Evolutionary conservation across 2,329 filamentous ascomycete species (phyloP).

Genomic region (Epichloe brachyelytri): DNA sequence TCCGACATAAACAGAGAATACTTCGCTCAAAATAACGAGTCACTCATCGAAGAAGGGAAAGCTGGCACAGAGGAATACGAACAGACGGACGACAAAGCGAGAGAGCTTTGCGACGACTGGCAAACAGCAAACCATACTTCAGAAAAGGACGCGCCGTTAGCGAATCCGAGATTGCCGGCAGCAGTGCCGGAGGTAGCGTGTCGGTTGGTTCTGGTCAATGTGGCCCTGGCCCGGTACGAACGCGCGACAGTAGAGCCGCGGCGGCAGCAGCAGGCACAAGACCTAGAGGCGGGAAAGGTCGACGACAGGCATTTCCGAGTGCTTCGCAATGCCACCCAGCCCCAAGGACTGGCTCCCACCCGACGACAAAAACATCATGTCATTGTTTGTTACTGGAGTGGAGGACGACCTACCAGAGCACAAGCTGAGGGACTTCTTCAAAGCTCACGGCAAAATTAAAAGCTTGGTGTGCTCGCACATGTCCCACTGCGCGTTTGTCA

Average conservation of each 20-base stretch:
- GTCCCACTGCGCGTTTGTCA: slow-evolving; percentile 93
- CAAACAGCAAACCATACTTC: slow-evolving; percentile 90
- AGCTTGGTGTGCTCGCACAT: slow-evolving; percentile 93
- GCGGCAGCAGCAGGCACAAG: slow-evolving; percentile 35
- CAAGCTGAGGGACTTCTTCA: slow-evolving; percentile 82
- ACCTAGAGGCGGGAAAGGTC: slow-evolving; percentile 28
- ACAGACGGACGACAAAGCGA: slow-evolving; percentile 92
- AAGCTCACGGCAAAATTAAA: slow-evolving; percentile 76
- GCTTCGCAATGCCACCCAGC: slow-evolving; percentile 60
- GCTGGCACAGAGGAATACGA: slow-evolving; percentile 82
- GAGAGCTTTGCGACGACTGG: slow-evolving; percentile 76
- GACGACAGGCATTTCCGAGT: slow-evolving; percentile 50
- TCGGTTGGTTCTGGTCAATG: slow-evolving; percentile 43
- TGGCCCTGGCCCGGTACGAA: slow-evolving; percentile 68
- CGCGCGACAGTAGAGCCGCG: slow-evolving; percentile 48
- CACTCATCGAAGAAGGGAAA: slow-evolving; percentile 82
- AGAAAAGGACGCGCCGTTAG: slow-evolving; percentile 72
- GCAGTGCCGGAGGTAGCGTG: slow-evolving; percentile 30
- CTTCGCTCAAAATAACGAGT: slow-evolving; percentile 95
- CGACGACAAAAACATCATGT: slow-evolving; percentile 72
- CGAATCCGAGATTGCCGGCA: slow-evolving; percentile 28
- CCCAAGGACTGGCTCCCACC: slow-evolving; percentile 81
- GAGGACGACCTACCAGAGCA: slow-evolving; percentile 94
- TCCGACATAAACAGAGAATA: slow-evolving; percentile 94
- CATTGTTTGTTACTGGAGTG: slow-evolving; percentile 85